Percentiles rank a stretch among this genome's conserved stretches.
phyloP scores from a whole-genome alignment of 2,329 filamentous ascomycete genomes.

The Dothiorella sarmentorum region DNA sequence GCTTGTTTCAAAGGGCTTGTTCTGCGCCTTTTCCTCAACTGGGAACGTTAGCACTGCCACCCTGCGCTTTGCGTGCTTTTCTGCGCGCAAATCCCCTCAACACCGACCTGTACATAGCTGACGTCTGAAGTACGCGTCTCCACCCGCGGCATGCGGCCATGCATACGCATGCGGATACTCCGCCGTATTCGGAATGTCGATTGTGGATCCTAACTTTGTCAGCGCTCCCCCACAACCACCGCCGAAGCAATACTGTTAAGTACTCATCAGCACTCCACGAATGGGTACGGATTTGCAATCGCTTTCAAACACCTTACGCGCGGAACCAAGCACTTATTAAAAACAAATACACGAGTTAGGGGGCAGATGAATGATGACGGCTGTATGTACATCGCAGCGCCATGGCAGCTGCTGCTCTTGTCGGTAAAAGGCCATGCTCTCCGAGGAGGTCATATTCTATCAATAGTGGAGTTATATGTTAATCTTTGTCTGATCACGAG shows the following conservation, averaged over 20 bases:
- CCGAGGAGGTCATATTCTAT: background rate
- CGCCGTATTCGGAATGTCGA: background rate
- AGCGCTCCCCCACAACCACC: background rate
- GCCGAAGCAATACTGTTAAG: no score
- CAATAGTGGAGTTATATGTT: background rate
- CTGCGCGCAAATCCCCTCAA: no score
- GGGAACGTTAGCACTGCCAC: slow-evolving; percentile 6
- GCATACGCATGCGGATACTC: background rate
- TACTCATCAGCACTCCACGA: no score
- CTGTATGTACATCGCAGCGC: no score
- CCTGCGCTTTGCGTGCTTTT: background rate
- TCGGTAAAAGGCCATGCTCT: background rate
- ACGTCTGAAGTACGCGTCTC: no score
- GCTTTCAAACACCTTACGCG: background rate
- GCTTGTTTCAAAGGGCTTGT: background rate
- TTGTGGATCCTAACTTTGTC: background rate
- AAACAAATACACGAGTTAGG: no score
- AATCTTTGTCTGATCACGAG: background rate
- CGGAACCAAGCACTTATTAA: no score
- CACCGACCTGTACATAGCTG: no score
- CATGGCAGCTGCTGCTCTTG: background rate
- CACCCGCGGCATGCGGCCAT: background rate
- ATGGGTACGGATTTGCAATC: no score
- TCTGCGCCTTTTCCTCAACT: background rate
- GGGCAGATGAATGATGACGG: no score